Percentiles rank a stretch among this genome's conserved stretches.
phyloP scores from a whole-genome alignment of 345 rosid species.

The Ailanthus altissimus region DNA sequence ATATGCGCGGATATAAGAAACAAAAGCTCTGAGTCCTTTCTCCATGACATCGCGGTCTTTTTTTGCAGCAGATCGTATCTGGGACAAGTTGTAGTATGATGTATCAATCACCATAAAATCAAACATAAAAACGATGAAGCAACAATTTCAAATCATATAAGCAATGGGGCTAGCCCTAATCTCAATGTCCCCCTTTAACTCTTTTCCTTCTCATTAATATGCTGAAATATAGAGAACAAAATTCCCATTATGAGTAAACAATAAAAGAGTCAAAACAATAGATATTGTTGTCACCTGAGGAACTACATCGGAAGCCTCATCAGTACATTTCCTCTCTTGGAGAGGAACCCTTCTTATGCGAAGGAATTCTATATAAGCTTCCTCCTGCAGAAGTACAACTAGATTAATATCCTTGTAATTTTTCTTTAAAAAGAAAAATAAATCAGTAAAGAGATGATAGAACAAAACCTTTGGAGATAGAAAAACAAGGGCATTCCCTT shows the following conservation, averaged over 20 bases:
- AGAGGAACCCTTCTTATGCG: constrained; percentile 71
- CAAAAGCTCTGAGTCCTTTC: constrained; percentile 90
- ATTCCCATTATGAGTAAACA: background rate
- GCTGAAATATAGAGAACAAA: background rate
- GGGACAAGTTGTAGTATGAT: constrained; percentile 28
- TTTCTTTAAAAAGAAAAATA: background rate
- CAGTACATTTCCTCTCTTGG: constrained; percentile 52
- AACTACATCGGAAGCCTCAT: constrained; percentile 63
- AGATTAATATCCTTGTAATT: constrained; percentile 2
- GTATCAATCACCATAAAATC: background rate
- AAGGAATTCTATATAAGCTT: constrained; percentile 84
- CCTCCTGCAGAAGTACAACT: constrained; percentile 55
- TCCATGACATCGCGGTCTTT: constrained; percentile 89
- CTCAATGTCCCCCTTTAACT: background rate
- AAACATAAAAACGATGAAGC: background rate
- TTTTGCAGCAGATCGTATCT: constrained; percentile 72
- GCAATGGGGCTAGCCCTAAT: background rate
- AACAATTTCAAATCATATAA: background rate
- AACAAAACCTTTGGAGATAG: constrained; percentile 69
- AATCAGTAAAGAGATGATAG: constrained; percentile 3
- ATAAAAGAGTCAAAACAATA: background rate
- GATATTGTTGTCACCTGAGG: constrained; percentile 51
- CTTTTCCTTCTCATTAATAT: background rate
- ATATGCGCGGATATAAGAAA: constrained; percentile 83
- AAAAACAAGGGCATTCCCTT: constrained; percentile 74